These are phyloP conservation scores for Xylona heveae DNA, from an alignment of 495 filamentous ascomycete species.

Conservation along the genomic window DNA sequence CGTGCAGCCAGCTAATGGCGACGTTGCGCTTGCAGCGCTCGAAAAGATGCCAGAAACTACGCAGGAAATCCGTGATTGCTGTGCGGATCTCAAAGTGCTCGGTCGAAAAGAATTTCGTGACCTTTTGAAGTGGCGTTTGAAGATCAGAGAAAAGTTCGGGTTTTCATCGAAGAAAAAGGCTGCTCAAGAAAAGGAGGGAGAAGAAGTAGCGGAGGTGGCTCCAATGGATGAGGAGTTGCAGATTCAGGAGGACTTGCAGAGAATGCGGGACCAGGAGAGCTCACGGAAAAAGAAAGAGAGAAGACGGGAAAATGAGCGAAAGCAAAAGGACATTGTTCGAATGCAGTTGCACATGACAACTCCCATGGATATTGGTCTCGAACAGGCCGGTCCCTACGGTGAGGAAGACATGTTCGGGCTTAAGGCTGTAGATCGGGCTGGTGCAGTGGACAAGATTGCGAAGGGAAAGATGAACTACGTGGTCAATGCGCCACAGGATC, in stretches of 20 bases:
- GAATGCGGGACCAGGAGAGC: constrained; percentile 54
- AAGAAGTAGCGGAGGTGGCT: constrained; percentile 59
- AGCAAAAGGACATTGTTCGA: constrained; percentile 71
- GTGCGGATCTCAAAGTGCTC: constrained; percentile 71
- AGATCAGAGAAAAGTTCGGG: constrained; percentile 79
- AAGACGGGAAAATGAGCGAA: constrained; percentile 70
- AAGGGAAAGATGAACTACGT: constrained; percentile 56
- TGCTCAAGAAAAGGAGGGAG: constrained; percentile 29
- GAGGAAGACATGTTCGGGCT: constrained; percentile 67
- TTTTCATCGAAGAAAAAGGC: constrained; percentile 52
- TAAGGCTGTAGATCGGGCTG: constrained; percentile 54
- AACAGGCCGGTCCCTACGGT: constrained; percentile 59
- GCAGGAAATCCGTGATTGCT: constrained; percentile 65
- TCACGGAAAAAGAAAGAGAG: constrained; percentile 58
- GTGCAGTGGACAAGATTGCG: constrained; percentile 43
- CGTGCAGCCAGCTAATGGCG: constrained; percentile 49
- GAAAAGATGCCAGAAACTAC: constrained; percentile 87
- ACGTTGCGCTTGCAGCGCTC: constrained; percentile 69
- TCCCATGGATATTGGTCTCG: constrained; percentile 88
- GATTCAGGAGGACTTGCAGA: constrained; percentile 70
- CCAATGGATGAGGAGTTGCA: constrained; percentile 86
- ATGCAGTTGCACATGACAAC: constrained; percentile 95
- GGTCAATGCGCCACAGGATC: constrained; percentile 18
- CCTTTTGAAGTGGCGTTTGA: constrained; percentile 80
- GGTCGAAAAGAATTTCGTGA: constrained; percentile 89